Percentiles rank a stretch among this genome's conserved stretches.
These are phyloP conservation scores for Didymella arachidicola DNA, from an alignment of 2,329 filamentous ascomycete species.

Conservation along the genomic window DNA sequence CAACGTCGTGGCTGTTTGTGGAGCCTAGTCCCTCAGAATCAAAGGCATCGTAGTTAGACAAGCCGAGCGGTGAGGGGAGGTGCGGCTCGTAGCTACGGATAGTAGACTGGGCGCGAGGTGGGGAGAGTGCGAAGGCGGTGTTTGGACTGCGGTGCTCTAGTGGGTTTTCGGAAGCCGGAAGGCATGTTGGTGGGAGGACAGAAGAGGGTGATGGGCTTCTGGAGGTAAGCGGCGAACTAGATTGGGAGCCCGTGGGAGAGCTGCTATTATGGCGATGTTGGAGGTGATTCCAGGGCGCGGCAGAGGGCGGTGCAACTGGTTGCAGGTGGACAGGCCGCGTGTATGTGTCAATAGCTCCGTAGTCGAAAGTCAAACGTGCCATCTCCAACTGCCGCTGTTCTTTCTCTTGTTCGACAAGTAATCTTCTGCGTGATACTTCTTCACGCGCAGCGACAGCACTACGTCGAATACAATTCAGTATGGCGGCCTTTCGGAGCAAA, in stretches of 20 bases:
- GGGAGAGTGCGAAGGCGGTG: slow-evolving; percentile 39
- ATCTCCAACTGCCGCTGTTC: slow-evolving; percentile 44
- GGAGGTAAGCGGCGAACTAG: slow-evolving; percentile 27
- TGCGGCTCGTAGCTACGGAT: slow-evolving; percentile 43
- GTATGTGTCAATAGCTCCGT: slow-evolving; percentile 44
- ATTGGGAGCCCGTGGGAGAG: slow-evolving; percentile 27
- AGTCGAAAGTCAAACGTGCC: slow-evolving; percentile 41
- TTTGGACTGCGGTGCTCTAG: slow-evolving; percentile 40
- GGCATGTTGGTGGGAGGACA: slow-evolving; percentile 13
- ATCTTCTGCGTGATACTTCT: slow-evolving; percentile 26
- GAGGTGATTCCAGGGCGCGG: slow-evolving; percentile 21
- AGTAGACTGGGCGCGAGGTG: slow-evolving; percentile 27
- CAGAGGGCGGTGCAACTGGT: slow-evolving; percentile 24
- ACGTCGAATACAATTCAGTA: slow-evolving; percentile 67
- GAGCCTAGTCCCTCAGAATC: slow-evolving; percentile 40
- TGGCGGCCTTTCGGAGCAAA: slow-evolving; percentile 69
- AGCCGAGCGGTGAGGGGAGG: slow-evolving; percentile 50
- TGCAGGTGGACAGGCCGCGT: slow-evolving; percentile 36
- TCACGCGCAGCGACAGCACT: slow-evolving; percentile 41
- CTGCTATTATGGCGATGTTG: slow-evolving; percentile 28
- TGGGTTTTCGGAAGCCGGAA: not conserved
- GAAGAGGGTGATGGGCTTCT: slow-evolving; percentile 33
- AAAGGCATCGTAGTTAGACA: slow-evolving; percentile 56
- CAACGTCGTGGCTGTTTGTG: slow-evolving; percentile 28
- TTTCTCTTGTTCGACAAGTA: slow-evolving; percentile 41